Conservation (phyloP, 495 filamentous ascomycete genomes). For the Lasiosphaeria ovina region DNA sequence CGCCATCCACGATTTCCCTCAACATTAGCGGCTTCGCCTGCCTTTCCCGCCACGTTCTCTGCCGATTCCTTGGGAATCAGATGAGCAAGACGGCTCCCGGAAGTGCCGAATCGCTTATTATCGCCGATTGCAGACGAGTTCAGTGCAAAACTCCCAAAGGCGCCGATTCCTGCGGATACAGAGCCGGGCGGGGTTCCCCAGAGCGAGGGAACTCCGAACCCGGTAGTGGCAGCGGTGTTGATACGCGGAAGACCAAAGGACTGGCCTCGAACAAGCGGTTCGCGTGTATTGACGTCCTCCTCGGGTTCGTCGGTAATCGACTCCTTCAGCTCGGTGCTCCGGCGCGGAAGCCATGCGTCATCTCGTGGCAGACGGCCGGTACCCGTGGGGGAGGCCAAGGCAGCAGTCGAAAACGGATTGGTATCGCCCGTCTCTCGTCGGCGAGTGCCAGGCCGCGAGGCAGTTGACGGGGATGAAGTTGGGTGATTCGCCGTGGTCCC, state of each 20-base stretch:
- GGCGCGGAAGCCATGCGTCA: slow-evolving; percentile 64
- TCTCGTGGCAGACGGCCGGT: slow-evolving; percentile 49
- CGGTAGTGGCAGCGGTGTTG: slow-evolving; percentile 56
- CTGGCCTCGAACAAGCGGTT: slow-evolving; percentile 36
- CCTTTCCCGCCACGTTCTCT: slow-evolving; percentile 56
- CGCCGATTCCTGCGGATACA: slow-evolving; percentile 66
- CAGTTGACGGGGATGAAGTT: slow-evolving; percentile 60
- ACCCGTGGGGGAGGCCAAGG: slow-evolving; percentile 50
- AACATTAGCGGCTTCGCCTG: slow-evolving; percentile 29
- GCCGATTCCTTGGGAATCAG: slow-evolving; percentile 73
- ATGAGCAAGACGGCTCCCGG: slow-evolving; percentile 81
- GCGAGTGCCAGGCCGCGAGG: slow-evolving; percentile 65
- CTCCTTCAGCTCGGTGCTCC: slow-evolving; percentile 60
- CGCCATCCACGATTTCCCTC: slow-evolving; percentile 46
- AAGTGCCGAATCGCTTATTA: slow-evolving; percentile 65
- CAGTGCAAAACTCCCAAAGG: slow-evolving; percentile 83
- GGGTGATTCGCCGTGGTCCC: slow-evolving; percentile 44
- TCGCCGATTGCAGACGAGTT: slow-evolving; percentile 57
- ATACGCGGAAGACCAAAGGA: slow-evolving; percentile 67
- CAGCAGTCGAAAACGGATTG: slow-evolving; percentile 57
- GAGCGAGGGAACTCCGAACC: slow-evolving; percentile 51
- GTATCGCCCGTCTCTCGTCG: slow-evolving; percentile 88
- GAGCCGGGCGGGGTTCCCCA: slow-evolving; percentile 59
- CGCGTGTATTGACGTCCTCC: slow-evolving; percentile 29
- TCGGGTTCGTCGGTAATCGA: slow-evolving; percentile 49